These are phyloP conservation scores for Panicum miliaceum DNA, from an alignment of 176 grass and related monocot genomes.

Conservation along the genomic window DNA sequence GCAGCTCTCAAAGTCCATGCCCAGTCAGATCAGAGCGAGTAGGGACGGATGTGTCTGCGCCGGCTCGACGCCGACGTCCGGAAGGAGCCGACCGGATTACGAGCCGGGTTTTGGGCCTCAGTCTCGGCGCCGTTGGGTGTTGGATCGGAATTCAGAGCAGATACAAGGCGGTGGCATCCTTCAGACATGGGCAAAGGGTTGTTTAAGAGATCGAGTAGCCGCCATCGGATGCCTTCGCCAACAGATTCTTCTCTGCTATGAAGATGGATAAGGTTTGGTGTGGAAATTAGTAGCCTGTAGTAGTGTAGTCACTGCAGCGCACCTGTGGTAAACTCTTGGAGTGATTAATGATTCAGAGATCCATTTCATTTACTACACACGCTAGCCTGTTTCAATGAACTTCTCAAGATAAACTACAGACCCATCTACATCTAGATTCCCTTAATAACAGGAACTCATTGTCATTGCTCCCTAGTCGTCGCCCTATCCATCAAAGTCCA, in stretches of 20 bases:
- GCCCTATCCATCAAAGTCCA: not conserved
- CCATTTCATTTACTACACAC: not conserved
- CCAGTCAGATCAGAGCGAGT: not conserved
- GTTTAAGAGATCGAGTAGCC: not conserved
- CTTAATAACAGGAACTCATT: not conserved
- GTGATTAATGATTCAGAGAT: too few relatives aligned
- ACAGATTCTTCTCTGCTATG: not conserved
- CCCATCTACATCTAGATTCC: too few relatives aligned
- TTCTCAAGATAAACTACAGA: too few relatives aligned
- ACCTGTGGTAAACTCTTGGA: not conserved
- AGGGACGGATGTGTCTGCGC: not conserved
- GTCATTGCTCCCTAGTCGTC: not conserved
- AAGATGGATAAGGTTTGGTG: conserved; percentile 5
- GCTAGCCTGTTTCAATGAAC: not conserved
- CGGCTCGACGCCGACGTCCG: too few relatives aligned
- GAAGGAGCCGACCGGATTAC: not conserved
- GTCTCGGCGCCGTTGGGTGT: not conserved
- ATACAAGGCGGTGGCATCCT: not conserved
- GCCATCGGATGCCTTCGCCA: not conserved
- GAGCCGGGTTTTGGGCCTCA: not conserved
- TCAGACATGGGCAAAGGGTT: not conserved
- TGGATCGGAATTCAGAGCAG: not conserved
- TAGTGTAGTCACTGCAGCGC: not conserved
- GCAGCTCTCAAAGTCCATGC: not conserved
- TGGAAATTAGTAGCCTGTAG: not conserved